phyloP scores from a whole-genome alignment of 257 asterid genomes.

The Sherardia arvensis region DNA sequence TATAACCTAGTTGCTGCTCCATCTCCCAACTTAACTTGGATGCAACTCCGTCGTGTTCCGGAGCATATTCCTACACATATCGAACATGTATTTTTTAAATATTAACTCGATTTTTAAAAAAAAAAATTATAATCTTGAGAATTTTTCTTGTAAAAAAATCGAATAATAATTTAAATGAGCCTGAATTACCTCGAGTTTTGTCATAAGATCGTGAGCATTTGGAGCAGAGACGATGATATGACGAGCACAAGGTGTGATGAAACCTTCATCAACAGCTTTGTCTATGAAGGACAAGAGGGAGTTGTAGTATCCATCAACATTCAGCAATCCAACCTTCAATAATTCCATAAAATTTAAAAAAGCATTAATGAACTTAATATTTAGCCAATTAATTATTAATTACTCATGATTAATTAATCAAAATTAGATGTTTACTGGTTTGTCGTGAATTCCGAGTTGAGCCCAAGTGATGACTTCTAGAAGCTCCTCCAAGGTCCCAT shows the following conservation, averaged over 20 bases:
- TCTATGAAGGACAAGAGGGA: slow-evolving; percentile 76
- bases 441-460: slow-evolving; percentile 88
- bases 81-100: neutral
- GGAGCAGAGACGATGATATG: slow-evolving; percentile 88
- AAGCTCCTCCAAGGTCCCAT: slow-evolving; percentile 89
- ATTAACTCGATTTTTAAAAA: no score
- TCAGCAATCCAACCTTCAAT: slow-evolving; percentile 76
- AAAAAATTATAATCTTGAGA: no score
- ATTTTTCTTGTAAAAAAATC: no score
- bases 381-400: neutral
- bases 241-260: slow-evolving; percentile 83
- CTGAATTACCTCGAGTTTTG: slow-evolving; percentile 60
- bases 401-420: neutral
- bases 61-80: slow-evolving; percentile 50
- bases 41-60: slow-evolving; percentile 42
- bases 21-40: slow-evolving; percentile 82
- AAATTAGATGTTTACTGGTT: slow-evolving; percentile 46
- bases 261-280: slow-evolving; percentile 96
- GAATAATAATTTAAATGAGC: no score
- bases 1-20: slow-evolving; percentile 77
- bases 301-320: slow-evolving; percentile 93
- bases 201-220: slow-evolving; percentile 85
- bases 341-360: neutral
- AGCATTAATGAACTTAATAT: neutral
- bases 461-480: slow-evolving; percentile 97